A percentile compares a stretch with the other conserved stretches of the same genome.
Evolutionary conservation across 1,139 yeast species (phyloP).

Genomic region (Arxiozyma telluris): DNA sequence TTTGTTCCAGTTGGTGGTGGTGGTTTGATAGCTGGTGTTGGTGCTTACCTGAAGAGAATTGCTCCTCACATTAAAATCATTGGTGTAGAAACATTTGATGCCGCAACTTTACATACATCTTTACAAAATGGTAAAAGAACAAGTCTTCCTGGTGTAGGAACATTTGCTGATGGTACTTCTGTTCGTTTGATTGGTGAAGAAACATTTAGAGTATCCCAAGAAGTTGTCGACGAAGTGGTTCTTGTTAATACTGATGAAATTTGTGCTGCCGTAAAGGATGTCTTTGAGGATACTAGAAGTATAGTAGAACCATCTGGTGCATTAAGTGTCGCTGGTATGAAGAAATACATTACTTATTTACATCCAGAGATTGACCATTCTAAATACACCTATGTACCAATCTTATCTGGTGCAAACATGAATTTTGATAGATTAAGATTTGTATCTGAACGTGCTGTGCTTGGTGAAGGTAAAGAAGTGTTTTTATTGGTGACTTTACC

Average conservation of each 20-base stretch:
- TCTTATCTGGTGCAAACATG: slow-evolving; percentile 95
- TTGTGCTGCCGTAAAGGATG: slow-evolving; percentile 95
- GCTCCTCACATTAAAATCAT: slow-evolving; percentile 97
- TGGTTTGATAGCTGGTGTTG: slow-evolving; percentile 87
- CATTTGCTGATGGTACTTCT: slow-evolving; percentile 99
- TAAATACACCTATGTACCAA: slow-evolving; percentile 68
- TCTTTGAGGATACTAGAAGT: slow-evolving; percentile 90
- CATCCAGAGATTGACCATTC: slow-evolving; percentile 66
- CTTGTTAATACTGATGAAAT: slow-evolving; percentile 88
- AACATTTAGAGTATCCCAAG: slow-evolving; percentile 71
- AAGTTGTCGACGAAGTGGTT: slow-evolving; percentile 81
- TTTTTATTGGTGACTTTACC: slow-evolving; percentile 86
- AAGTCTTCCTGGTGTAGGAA: slow-evolving; percentile 64
- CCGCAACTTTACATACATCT: slow-evolving; percentile 82
- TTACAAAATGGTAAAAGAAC: slow-evolving; percentile 47
- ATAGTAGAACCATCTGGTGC: slow-evolving; percentile 98
- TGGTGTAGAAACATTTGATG: slow-evolving; percentile 94
- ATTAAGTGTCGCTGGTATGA: slow-evolving; percentile 87
- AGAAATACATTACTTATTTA: slow-evolving; percentile 54
- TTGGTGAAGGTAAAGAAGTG: slow-evolving; percentile 96
- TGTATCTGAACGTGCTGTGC: slow-evolving; percentile 95
- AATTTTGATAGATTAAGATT: slow-evolving; percentile 92
- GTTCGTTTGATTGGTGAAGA: slow-evolving; percentile 86
- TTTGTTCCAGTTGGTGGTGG: slow-evolving; percentile 97
- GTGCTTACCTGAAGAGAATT: slow-evolving; percentile 78